A percentile compares a stretch with the other conserved stretches of the same genome.
Conservation (phyloP, 2,329 filamentous ascomycete genomes). For the Mycosphaerella arachidis region DNA sequence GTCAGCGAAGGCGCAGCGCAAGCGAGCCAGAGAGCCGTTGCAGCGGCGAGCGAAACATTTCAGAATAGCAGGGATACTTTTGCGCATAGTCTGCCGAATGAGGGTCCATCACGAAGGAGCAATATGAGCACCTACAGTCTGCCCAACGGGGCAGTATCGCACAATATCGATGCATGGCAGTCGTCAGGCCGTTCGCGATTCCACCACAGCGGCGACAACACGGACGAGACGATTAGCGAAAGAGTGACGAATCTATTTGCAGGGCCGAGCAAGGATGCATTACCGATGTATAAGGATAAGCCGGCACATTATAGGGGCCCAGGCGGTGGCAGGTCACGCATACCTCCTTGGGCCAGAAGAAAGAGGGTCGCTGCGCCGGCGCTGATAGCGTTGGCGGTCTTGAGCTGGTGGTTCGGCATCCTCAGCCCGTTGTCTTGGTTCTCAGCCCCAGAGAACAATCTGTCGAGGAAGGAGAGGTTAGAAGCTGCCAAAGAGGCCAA, state of each 20-base stretch:
- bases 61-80: neutral
- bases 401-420: slow-evolving; percentile 66
- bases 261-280: slow-evolving; percentile 48
- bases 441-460: slow-evolving; percentile 15
- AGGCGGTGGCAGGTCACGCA: slow-evolving; percentile 44
- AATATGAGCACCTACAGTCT: slow-evolving; percentile 23
- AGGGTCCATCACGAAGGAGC: neutral
- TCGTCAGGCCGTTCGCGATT: slow-evolving; percentile 19
- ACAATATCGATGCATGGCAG: slow-evolving; percentile 14
- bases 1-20: slow-evolving; percentile 10
- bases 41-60: neutral
- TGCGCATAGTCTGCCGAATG: neutral
- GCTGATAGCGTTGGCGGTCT: slow-evolving; percentile 51
- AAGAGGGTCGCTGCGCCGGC: slow-evolving; percentile 57
- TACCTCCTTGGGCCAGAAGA: slow-evolving; percentile 40
- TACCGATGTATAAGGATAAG: slow-evolving; percentile 99
- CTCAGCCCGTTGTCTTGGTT: slow-evolving; percentile 42
- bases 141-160: slow-evolving; percentile 15
- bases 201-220: slow-evolving; percentile 18
- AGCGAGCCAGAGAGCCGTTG: neutral
- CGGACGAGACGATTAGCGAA: slow-evolving; percentile 50
- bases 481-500: slow-evolving; percentile 26
- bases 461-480: neutral
- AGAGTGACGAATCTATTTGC: slow-evolving; percentile 64
- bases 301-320: slow-evolving; percentile 69